Conservation (phyloP, 805 yeast genomes). For the Myxozyma neglecta region DNA sequence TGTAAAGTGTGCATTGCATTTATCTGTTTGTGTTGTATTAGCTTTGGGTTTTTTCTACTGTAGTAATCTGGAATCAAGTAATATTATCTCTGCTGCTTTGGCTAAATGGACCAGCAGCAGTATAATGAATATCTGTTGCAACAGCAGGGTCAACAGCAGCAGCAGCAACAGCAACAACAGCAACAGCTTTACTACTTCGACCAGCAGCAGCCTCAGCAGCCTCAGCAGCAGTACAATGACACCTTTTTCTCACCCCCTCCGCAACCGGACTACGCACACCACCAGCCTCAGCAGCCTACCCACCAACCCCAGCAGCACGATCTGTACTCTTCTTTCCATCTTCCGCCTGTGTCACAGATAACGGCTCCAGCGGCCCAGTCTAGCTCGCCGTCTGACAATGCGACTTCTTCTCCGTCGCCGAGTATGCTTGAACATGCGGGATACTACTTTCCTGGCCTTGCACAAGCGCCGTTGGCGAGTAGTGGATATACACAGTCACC, state of each 20-base stretch:
- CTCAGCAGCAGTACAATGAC: constrained; percentile 6
- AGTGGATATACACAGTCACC: neutral
- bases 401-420: too few relatives aligned
- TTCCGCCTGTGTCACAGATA: constrained; percentile 1
- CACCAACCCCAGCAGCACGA: constrained; percentile 12
- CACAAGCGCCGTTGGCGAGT: neutral
- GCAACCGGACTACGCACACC: neutral
- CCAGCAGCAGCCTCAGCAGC: constrained; percentile 4
- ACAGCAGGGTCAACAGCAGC: constrained; percentile 11
- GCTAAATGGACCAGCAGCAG: constrained; percentile 2
- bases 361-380: neutral
- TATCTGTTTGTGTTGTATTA: too few relatives aligned
- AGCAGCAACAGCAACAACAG: constrained; percentile 6
- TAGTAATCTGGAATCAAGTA: too few relatives aligned
- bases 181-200: neutral
- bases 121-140: constrained; percentile 6
- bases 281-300: neutral
- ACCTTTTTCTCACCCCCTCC: neutral
- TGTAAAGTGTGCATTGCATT: too few relatives aligned
- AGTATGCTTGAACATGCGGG: neutral
- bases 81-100: neutral
- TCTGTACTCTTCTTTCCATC: neutral
- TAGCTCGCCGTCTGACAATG: neutral
- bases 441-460: neutral
- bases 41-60: too few relatives aligned